Percentiles rank a stretch among this genome's conserved stretches.
These are phyloP conservation scores for Fusarium stilboides DNA, from an alignment of 2,329 filamentous ascomycete species.

Conservation along the genomic window DNA sequence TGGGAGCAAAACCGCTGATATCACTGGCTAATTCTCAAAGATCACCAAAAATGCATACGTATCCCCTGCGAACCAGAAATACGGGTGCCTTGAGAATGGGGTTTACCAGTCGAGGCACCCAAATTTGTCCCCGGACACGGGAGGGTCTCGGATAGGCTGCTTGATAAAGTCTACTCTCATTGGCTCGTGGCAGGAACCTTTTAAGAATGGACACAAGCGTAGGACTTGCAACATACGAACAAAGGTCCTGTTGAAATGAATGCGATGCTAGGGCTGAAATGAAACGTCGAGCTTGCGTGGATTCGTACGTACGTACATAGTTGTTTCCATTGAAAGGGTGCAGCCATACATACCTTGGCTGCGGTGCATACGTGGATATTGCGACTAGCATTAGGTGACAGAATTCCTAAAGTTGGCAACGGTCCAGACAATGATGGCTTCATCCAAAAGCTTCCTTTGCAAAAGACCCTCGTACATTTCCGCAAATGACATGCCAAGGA, in stretches of 20 bases:
- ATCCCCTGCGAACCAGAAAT: slow-evolving; percentile 45
- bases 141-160: slow-evolving; percentile 48
- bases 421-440: slow-evolving; percentile 29
- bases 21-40: neutral
- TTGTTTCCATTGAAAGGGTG: slow-evolving; percentile 23
- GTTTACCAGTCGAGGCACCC: slow-evolving; percentile 35
- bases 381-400: slow-evolving; percentile 4
- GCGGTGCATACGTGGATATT: slow-evolving; percentile 27
- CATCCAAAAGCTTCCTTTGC: slow-evolving; percentile 3
- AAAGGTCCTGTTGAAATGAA: slow-evolving; percentile 15
- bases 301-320: slow-evolving; percentile 39
- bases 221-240: slow-evolving; percentile 22
- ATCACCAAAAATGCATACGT: slow-evolving; percentile 42
- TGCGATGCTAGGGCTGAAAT: slow-evolving; percentile 37
- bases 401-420: slow-evolving; percentile 22
- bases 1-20: neutral
- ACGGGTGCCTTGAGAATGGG: slow-evolving; percentile 51
- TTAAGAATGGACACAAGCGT: slow-evolving; percentile 10
- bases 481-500: slow-evolving; percentile 30
- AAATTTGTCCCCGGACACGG: slow-evolving; percentile 32
- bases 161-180: slow-evolving; percentile 47
- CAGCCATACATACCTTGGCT: slow-evolving; percentile 9
- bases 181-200: slow-evolving; percentile 40
- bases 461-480: slow-evolving; percentile 12
- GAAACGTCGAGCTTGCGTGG: slow-evolving; percentile 45